Evolutionary conservation across 345 rosid species (phyloP), one percentile per base, ranked within the genome.

Genomic region (Syzygium oleosum): DNA sequence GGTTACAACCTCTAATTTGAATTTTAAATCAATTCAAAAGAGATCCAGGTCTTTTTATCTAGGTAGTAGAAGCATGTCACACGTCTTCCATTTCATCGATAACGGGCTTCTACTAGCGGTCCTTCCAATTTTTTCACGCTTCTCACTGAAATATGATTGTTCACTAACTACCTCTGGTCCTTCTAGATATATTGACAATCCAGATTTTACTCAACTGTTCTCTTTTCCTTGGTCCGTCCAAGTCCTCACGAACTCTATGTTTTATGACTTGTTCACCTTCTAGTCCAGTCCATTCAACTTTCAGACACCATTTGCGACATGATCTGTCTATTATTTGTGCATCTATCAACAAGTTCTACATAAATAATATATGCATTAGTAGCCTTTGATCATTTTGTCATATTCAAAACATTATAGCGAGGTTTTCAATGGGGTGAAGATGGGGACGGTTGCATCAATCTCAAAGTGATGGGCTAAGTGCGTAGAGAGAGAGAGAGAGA

Each of bases 281-380:
- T 34, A 68, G 22, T 68, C 25, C 4, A 25, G 46, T 17, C 80
- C 25, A 34, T 19, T 46, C 46, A 68, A 34, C 7, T 46, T 34
- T 68, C 19, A 9, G 79, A 38, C 80, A 10, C 25, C 0, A 68
- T 34, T 68, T 9, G 41, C 25, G 17, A 61, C 73, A 13, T 2
- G 0, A 61, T 61, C 13, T 61, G 34, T 7, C 14, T n/a, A 61
- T 61, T 61, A 6, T 29, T n/a, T 15, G n/a, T n/a, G 9, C 19
- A 61, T 61, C n/a, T 61, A 13, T 14, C 19, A 13, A n/a, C 13
- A 0, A 17, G 19, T 61, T 9, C 38, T 14, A n/a, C 9, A 1
- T 2, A 9, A 13, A 27, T n/a, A n/a, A n/a, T 13, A 19, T n/a
- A 61, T 1, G 0, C 38, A 5, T 12, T 6, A n/a, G 0, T n/a